Base-by-base conservation (phyloP, 2,329 filamentous ascomycete genomes). In the Plectosphaerella cucumerina region DNA sequence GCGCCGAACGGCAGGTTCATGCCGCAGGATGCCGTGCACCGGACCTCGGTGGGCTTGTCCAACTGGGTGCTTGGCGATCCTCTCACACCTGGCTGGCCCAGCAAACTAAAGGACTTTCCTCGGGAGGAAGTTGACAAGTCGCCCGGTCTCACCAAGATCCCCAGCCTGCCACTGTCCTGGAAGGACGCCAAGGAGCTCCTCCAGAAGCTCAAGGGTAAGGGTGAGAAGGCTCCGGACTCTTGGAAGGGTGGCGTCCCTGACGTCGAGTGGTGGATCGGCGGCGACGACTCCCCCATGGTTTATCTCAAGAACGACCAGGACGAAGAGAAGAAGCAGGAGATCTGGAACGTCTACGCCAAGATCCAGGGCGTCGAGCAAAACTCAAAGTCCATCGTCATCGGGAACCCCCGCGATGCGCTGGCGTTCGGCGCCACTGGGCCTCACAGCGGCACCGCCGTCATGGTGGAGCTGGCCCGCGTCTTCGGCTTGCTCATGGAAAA, bases 361-460 rank as follows among this genome's bases (percentile, higher is more conserved):
- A 92, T 99, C 48, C 72, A 78, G 12, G 94, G 94, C n/a, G 76
- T 90, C 51, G 94, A 97, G 69, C 86, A 94, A 64, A 77, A 78
- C 1, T 82, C 88, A 53, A 93, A 96, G 69, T 88, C 86, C 51
- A 85, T 97, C 62, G 86, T 97, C 51, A 80, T 99, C 50, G 94
- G 94, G 48, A 97, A 92, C 67, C 93, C 96, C 65, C 90, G 94
- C 18, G 94, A 99, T 68, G 84, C 90, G 0, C 96, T 90, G 89
- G 88, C 89, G 48, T 90, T 94, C 62, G 94, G 94, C 50, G 89
- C 90, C 22, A 85, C 85, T 1, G 89, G 94, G 61, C 89, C 94
- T 1, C 90, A 91, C 57, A 89, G 89, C 50, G 94, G 93, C 23
- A 96, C 91, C 0, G 93, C 93, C 5, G 80, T 97, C 39, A 87